phyloP scores from a whole-genome alignment of 2,329 filamentous ascomycete genomes.

The Nemania diffusa region DNA sequence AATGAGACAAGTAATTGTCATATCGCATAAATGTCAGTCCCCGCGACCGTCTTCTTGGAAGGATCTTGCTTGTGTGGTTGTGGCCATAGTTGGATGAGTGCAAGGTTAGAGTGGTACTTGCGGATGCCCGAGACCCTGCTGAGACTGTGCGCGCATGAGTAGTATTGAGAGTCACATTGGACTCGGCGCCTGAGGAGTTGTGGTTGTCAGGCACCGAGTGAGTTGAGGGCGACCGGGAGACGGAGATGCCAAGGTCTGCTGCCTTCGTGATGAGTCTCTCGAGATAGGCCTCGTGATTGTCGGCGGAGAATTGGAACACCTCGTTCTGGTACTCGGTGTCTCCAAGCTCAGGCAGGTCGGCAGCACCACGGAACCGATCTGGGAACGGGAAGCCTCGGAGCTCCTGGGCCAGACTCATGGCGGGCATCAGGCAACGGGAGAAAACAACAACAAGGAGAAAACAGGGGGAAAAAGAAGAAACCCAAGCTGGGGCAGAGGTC shows the following conservation, averaged over 20 bases:
- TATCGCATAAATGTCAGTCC: conserved; percentile 62
- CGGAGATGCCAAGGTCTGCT: conserved; percentile 51
- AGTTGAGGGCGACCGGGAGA: conserved; percentile 44
- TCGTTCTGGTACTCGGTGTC: conserved; percentile 46
- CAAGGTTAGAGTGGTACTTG: conserved; percentile 55
- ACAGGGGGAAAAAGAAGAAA: conserved; percentile 15
- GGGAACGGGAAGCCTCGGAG: conserved; percentile 37
- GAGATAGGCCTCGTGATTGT: conserved; percentile 42
- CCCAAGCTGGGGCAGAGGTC: conserved; percentile 37
- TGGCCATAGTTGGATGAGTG: conserved; percentile 54
- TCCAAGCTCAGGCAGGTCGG: conserved; percentile 44
- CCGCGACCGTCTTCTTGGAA: conserved; percentile 51
- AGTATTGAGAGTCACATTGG: conserved; percentile 54
- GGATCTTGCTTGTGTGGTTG: conserved; percentile 40
- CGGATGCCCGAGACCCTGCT: conserved; percentile 53
- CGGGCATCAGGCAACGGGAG: conserved; percentile 28
- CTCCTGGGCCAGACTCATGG: conserved; percentile 45
- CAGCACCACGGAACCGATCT: conserved; percentile 33
- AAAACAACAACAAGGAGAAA: conserved; percentile 21
- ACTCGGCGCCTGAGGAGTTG: conserved; percentile 55
- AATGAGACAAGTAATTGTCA: conserved; percentile 60
- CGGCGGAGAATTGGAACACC: conserved; percentile 43
- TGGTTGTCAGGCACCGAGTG: conserved; percentile 49
- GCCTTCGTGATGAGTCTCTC: conserved; percentile 51
- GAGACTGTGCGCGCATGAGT: conserved; percentile 59